Evolutionary conservation across 495 filamentous ascomycete genomes (phyloP).

Genomic region (Penicillium macrosclerotiorum): DNA sequence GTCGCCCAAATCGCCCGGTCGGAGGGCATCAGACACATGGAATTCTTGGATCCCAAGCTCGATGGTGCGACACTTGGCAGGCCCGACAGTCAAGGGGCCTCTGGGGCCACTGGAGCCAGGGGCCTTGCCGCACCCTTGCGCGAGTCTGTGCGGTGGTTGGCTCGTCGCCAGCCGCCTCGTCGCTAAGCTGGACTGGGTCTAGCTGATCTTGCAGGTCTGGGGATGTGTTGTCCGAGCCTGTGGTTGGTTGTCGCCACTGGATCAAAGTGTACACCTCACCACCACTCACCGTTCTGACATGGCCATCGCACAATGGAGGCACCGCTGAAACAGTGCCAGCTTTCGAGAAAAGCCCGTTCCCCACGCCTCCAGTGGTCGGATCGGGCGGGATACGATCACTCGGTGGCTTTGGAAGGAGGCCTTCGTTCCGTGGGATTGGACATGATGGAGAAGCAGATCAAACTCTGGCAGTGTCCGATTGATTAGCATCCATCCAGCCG

Average conservation of each 20-base stretch:
- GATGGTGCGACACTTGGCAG: slow-evolving; percentile 16
- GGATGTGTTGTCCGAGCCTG: slow-evolving; percentile 2
- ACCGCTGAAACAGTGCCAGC: slow-evolving; percentile 24
- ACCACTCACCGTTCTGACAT: slow-evolving; percentile 7
- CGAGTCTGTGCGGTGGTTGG: slow-evolving; percentile 20
- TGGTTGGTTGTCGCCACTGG: slow-evolving; percentile 13
- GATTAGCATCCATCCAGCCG: slow-evolving; percentile 14
- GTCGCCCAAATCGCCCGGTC: slow-evolving; percentile 9
- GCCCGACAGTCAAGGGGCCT: too few relatives aligned
- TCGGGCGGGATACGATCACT: slow-evolving; percentile 4
- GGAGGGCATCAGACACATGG: slow-evolving; percentile 6
- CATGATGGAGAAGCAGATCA: slow-evolving; percentile 12
- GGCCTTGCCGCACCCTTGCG: neutral
- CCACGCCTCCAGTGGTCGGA: slow-evolving; percentile 6
- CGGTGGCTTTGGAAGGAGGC: neutral
- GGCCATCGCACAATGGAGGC: slow-evolving; percentile 1
- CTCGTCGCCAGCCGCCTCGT: slow-evolving; percentile 18
- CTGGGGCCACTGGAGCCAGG: slow-evolving; percentile 4
- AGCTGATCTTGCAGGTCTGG: neutral
- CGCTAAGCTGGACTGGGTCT: slow-evolving; percentile 1
- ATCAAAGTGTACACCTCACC: slow-evolving; percentile 2
- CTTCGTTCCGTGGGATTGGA: neutral
- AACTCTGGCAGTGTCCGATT: slow-evolving; percentile 22
- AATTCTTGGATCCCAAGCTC: neutral
- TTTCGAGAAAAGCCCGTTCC: slow-evolving; percentile 10